A percentile compares a stretch with the other conserved stretches of the same genome.
Conservation (phyloP, 148 eudicot genomes). For the Cornus florida region DNA sequence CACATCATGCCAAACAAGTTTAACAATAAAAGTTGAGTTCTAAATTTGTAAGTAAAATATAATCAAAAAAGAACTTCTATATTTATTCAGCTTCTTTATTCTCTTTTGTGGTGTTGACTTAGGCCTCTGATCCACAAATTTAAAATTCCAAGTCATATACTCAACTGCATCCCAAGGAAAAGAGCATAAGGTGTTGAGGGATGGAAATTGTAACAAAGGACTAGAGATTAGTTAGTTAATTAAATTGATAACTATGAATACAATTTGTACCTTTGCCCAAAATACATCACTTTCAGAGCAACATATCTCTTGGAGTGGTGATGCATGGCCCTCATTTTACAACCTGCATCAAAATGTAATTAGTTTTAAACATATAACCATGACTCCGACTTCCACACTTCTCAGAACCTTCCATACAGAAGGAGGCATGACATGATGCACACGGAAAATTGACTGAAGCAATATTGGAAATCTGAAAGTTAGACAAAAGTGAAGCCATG, state of each 20-base stretch:
- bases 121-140: background rate
- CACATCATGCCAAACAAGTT: background rate
- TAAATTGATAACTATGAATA: background rate
- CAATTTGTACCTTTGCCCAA: conserved; percentile 76
- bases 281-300: conserved; percentile 89
- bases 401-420: too few relatives aligned
- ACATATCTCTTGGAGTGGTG: conserved; percentile 60
- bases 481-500: too few relatives aligned
- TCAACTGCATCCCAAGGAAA: background rate
- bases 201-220: background rate
- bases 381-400: background rate
- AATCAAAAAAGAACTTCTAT: too few relatives aligned
- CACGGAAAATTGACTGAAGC: too few relatives aligned
- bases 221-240: background rate
- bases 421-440: too few relatives aligned
- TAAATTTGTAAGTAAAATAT: background rate
- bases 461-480: too few relatives aligned
- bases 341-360: conserved; percentile 33
- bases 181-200: background rate
- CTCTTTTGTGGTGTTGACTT: background rate
- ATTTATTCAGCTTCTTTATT: background rate
- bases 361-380: background rate
- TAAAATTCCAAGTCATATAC: background rate
- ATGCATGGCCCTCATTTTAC: conserved; percentile 22
- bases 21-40: background rate